Evolutionary conservation across 2,329 filamentous ascomycete genomes (phyloP), one percentile per base, ranked within the genome.

Genomic region (Phaeosphaeria sp.): DNA sequence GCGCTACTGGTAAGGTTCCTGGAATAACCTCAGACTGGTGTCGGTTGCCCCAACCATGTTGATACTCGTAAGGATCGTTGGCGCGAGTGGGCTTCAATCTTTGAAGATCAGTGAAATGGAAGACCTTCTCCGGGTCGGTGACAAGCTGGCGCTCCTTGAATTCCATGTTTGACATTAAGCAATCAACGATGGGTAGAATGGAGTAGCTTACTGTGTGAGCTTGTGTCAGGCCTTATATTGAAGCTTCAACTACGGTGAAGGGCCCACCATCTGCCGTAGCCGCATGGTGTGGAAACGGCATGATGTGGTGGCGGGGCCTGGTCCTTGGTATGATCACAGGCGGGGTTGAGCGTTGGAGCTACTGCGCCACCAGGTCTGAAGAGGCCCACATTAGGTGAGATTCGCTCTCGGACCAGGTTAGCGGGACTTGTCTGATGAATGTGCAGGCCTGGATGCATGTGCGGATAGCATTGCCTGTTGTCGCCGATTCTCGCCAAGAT

Each of bases 1-100:
- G 78, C 3, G 74, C 78, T 25, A 77, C 73, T 17, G 79, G 79
- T 8, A 81, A 56, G 8, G 79, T 79, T 0, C 79, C 79, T 6
- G 79, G 78, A 42, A 81, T 79, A 3, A 79, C 73, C 59, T 81
- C 79, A 7, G 74, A 77, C 50, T 74, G 67, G 51, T 79, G 76
- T 55, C 75, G 68, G 54, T 77, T 78, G 48, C 73, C 72, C 72
- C 73, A 78, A 61, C 76, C 76, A 55, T 72, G 66, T 55, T 74
- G 71, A 36, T 77, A 78, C 20, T 76, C 69, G 57, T 78, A 77
- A 13, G 76, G 74, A 56, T 78, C 75, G 55, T 77, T 77, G 39
- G 64, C 71, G 25, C 75, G 68, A 25, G 75, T 78, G 22, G 74
- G 74, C 59, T 77, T 77, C 33, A 74, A 60, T 61, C 74, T 64